Base-by-base conservation (phyloP, 2,329 filamentous ascomycete species). In the Helicocarpus griseus region DNA sequence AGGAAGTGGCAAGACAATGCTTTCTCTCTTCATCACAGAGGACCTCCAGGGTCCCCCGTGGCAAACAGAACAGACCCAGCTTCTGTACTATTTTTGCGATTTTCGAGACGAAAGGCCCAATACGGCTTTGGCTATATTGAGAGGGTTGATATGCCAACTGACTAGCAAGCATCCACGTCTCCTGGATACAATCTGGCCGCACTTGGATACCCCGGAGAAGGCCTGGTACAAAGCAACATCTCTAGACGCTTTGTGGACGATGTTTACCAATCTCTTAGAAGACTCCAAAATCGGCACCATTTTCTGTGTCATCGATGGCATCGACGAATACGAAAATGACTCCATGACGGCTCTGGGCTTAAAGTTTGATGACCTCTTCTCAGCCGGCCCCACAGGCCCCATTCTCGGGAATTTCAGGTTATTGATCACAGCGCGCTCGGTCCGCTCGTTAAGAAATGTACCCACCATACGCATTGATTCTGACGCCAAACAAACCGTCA, bases 1-100 rank as follows among this genome's bases (percentile, higher is more conserved):
- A 8, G 58, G 63, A 6, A 66, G 63, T 43, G 65, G 64, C 26
- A 66, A 66, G 51, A 66, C 61, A 3, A 65, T 65, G 63, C 38
- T 66, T 24, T 60, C 63, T 3, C 56, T 62, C 22, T 65, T 55
- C 43, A 53, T 66, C 2, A 59, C 60, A 13, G 57, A 64, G 33
- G 55, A 63, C 17, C 36, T 61, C 2, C 52, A 53, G 31, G 11
- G 5, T 1, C 33, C 5, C 9, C 11, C 38, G 4, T 9, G 9
- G 31, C 31, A 35, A 35, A 31, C 9, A 8, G 26, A 50, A 21
- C 17, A 22, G 4, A 40, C 19, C 19, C 7, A 24, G 9, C 11
- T 58, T 47, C 29, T 52, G 2, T 40, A 53, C 13, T 63, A 51
- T 51, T 66, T 66, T 50, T 66, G 61, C 54, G 56, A 53, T 28